Base-by-base conservation (phyloP, 2,329 filamentous ascomycete genomes). In the Chrysoporthe deuterocubensis region DNA sequence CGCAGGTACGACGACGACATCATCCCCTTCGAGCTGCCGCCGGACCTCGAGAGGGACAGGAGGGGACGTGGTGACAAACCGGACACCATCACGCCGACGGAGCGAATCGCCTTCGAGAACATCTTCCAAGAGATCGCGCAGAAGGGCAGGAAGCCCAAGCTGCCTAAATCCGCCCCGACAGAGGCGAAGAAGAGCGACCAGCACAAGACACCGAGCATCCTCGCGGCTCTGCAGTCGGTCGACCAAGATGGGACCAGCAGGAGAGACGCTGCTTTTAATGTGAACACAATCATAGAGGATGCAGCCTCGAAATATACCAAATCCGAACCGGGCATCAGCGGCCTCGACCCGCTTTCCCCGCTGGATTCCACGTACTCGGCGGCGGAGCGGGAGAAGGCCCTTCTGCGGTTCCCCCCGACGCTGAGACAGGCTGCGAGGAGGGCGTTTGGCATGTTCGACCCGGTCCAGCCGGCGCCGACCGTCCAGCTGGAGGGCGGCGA, bases 111-210 rank as follows among this genome's bases (percentile, higher is more conserved):
- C 9, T 86, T 86, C 68, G 81, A 84, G 40, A 80, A 82, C 62
- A 85, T 90, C 63, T 90, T 90, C 71, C 80, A 83, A 63, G 82
- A 88, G 64, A 89, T 90, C 57, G 84, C 85, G 59, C 77, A 57
- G 32, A 60, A 50, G 50, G 64, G 56, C 13, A 56, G 46, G 42
- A 65, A 26, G 61, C 75, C 11, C 74, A 77, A 44, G 75, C 74
- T 43, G 71, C 9, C 40, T n/a, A 57, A 44, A 40, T 34, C 43
- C n/a, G 32, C 13, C 9, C 0, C n/a, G 4, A 67, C 1, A 59
- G 7, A 43, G 8, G 32, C 32, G 64, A 67, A 9, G 71, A 72
- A 48, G 54, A 34, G 37, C n/a, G 42, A 18, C 16, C 57, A 60
- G 21, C 61, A 68, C 16, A 59, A 68, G 34, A 26, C 42, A 6